A percentile compares a stretch with the other conserved stretches of the same genome.
phyloP scores from a whole-genome alignment of 2,329 filamentous ascomycete species.

The Clonostachys byssicola region DNA sequence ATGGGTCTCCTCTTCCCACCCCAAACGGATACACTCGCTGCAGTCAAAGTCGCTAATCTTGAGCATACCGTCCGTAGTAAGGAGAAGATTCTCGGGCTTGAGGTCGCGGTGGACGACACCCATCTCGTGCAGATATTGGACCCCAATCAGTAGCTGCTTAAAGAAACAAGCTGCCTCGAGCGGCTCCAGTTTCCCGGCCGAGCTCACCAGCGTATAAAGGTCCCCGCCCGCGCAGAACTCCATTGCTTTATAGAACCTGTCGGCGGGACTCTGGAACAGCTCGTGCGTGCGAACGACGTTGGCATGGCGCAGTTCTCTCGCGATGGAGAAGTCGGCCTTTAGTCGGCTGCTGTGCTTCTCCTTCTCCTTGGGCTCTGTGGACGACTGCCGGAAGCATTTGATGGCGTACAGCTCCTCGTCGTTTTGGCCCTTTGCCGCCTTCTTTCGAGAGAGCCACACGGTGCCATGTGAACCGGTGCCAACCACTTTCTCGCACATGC shows the following conservation, averaged over 20 bases:
- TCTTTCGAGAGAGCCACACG: conserved; percentile 95
- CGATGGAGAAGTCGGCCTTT: conserved; percentile 97
- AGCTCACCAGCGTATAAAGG: conserved; percentile 87
- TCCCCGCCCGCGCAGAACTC: conserved; percentile 97
- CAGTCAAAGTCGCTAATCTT: conserved; percentile 99
- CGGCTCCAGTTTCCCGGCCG: conserved; percentile 87
- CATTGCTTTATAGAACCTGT: conserved; percentile 98
- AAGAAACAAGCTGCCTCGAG: conserved; percentile 96
- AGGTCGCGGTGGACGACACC: conserved; percentile 94
- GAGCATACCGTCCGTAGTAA: conserved; percentile 86
- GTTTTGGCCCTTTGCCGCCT: conserved; percentile 73
- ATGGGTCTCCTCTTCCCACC: conserved; percentile 96
- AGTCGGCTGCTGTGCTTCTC: conserved; percentile 98
- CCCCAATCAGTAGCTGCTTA: conserved; percentile 98
- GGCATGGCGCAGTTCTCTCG: conserved; percentile 89
- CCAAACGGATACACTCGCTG: conserved; percentile 98
- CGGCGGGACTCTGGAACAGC: conserved; percentile 90
- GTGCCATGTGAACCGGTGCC: conserved; percentile 96
- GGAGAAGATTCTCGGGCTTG: conserved; percentile 92
- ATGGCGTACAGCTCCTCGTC: conserved; percentile 93
- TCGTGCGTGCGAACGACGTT: conserved; percentile 98
- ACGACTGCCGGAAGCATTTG: conserved; percentile 93
- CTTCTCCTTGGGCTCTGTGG: conserved; percentile 72
- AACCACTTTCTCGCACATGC: conserved; percentile 96
- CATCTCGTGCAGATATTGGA: conserved; percentile 99